These are phyloP conservation scores for Glarea lozoyensis DNA, from an alignment of 495 filamentous ascomycete genomes.

Conservation along the genomic window DNA sequence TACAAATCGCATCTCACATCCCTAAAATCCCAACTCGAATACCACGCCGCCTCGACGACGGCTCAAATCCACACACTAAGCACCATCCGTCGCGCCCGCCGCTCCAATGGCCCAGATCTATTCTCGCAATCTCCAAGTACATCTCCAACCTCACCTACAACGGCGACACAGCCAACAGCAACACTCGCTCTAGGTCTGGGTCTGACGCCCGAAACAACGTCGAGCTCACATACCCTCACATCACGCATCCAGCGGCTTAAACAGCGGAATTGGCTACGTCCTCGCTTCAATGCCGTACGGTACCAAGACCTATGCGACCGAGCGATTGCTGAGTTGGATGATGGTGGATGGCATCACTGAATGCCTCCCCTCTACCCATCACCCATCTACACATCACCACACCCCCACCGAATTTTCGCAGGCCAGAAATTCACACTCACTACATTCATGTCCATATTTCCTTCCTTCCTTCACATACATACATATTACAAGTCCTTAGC, in stretches of 20 bases:
- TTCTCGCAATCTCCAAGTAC: background rate
- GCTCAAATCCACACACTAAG: slow-evolving; percentile 9
- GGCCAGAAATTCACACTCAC: no score
- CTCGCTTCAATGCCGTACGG: slow-evolving; percentile 36
- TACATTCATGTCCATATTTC: no score
- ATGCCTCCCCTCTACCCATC: no score
- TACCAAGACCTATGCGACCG: slow-evolving; percentile 40
- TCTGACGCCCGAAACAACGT: background rate
- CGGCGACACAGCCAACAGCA: background rate
- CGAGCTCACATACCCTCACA: background rate
- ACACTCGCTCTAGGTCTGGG: no score
- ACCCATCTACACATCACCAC: no score
- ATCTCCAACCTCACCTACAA: background rate
- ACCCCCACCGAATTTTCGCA: no score
- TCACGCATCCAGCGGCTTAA: slow-evolving; percentile 38
- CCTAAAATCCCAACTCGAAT: slow-evolving; percentile 22
- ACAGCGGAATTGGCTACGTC: slow-evolving; percentile 35
- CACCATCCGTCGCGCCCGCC: background rate
- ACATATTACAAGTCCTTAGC: no score
- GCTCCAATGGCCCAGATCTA: slow-evolving; percentile 7
- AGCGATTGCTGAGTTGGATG: slow-evolving; percentile 32
- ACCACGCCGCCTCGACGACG: slow-evolving; percentile 14
- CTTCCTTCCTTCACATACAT: no score
- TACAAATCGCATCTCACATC: slow-evolving; percentile 31
- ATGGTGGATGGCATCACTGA: no score